These are phyloP conservation scores for Rhizomucor pusillus DNA, from an alignment of 371 early-diverging fungal genomes.

Conservation along the genomic window DNA sequence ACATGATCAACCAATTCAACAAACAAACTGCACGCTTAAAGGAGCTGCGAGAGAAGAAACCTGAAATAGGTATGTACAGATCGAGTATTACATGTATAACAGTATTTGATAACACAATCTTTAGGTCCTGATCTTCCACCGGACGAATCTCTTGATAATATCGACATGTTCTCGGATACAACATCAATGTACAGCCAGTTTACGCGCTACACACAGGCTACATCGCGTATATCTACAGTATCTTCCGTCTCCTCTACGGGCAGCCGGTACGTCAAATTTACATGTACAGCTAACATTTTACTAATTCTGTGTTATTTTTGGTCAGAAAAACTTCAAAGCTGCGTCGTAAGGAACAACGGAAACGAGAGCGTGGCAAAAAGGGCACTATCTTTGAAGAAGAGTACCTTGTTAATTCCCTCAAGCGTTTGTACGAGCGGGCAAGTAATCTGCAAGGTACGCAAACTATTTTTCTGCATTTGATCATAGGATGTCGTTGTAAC, in stretches of 20 bases:
- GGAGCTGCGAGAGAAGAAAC: constrained; percentile 52
- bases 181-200: constrained; percentile 89
- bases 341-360: constrained; percentile 69
- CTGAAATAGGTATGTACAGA: constrained; percentile 32
- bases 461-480: not conserved
- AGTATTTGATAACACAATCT: not conserved
- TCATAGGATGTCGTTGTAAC: not conserved
- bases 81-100: no score
- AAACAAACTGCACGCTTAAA: constrained; percentile 60
- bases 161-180: constrained; percentile 93
- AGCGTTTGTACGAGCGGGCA: constrained; percentile 50
- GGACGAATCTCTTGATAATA: constrained; percentile 71
- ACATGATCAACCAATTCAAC: constrained; percentile 68
- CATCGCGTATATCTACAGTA: constrained; percentile 54
- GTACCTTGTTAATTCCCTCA: constrained; percentile 75
- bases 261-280: constrained; percentile 30
- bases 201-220: constrained; percentile 69
- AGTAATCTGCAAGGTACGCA: constrained; percentile 42
- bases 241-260: constrained; percentile 49
- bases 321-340: constrained; percentile 68
- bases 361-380: constrained; percentile 82
- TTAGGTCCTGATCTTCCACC: constrained; percentile 37
- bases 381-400: constrained; percentile 89
- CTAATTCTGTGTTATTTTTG: not conserved
- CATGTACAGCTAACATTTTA: constrained; percentile 7